These are phyloP conservation scores for Eucalyptus marginata DNA, from an alignment of 345 rosid genomes.

Conservation along the genomic window DNA sequence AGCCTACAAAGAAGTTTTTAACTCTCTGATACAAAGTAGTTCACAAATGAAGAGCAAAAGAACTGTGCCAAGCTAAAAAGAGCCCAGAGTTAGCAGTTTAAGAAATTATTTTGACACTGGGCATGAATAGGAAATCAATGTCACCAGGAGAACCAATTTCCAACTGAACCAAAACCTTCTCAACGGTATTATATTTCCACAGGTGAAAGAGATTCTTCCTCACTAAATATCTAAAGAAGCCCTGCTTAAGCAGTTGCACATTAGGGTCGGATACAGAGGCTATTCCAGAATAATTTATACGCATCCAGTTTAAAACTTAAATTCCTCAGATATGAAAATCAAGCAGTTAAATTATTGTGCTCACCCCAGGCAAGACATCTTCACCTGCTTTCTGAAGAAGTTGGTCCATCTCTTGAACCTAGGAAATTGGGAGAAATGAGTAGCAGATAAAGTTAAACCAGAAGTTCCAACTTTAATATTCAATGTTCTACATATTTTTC, in stretches of 20 bases:
- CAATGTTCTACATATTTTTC: neutral
- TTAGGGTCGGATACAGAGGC: neutral
- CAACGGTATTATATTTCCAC: neutral
- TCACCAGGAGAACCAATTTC: neutral
- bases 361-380: conserved; percentile 75
- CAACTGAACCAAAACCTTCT: neutral
- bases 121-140: neutral
- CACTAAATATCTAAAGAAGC: neutral
- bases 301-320: neutral
- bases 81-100: neutral
- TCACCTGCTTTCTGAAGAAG: conserved; percentile 63
- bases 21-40: neutral
- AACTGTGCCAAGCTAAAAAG: neutral
- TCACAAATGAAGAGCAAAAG: neutral
- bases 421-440: neutral
- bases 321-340: neutral
- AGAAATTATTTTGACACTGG: neutral
- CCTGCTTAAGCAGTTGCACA: neutral
- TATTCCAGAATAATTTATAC: neutral
- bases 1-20: neutral
- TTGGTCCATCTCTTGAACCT: conserved; percentile 85
- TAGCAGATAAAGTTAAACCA: neutral
- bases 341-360: neutral
- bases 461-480: neutral
- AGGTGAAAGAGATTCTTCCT: neutral